Evolutionary conservation across 768 basidiomycete species (phyloP), one percentile per base, ranked within the genome.

Genomic region (Pulveroboletus sp.): DNA sequence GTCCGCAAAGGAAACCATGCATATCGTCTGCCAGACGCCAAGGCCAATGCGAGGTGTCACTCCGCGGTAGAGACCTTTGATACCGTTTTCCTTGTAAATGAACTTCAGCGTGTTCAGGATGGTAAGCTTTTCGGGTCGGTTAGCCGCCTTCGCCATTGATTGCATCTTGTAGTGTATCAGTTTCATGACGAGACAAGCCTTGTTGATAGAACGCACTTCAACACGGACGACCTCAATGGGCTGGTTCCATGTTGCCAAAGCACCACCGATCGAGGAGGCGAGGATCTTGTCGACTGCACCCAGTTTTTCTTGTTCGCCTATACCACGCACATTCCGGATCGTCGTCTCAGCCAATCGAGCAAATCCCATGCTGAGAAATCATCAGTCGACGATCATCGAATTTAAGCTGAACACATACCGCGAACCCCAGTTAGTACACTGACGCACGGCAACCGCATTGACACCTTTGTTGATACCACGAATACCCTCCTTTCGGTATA

Each of bases 381-480:
- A 31, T 64, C 34, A 63, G 47, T 17, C 3, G 31, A 44, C 39
- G 13, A 23, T 24, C 9, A 12, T 24, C 8, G 12, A 19, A 10
- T 1, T 23, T 35, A 29, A 36, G 16, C 20, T 34, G 14, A 46
- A 7, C 13, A 63, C 83, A 47, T 53, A 89, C 90, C 91, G 86
- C 50, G 86, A 89, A 58, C 89, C 89, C 89, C 90, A 93, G 73
- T 93, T 93, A 9, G 91, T 93, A 66, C 89, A 91, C 69, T 93
- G 91, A 39, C 91, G 86, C 45, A 93, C 79, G 44, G 91, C 90
- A 46, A 93, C 91, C 34, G 90, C 90, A 59, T 99, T 97, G 45
- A 98, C 96, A 69, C 96, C 96, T 76, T 97, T 98, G 80, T 99
- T 98, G 60, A 99, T 93, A 47, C 96, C 96, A 38, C 83, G 82